Base-by-base conservation (phyloP, 441 rosid species). In the Arabidopsis lyrata region DNA sequence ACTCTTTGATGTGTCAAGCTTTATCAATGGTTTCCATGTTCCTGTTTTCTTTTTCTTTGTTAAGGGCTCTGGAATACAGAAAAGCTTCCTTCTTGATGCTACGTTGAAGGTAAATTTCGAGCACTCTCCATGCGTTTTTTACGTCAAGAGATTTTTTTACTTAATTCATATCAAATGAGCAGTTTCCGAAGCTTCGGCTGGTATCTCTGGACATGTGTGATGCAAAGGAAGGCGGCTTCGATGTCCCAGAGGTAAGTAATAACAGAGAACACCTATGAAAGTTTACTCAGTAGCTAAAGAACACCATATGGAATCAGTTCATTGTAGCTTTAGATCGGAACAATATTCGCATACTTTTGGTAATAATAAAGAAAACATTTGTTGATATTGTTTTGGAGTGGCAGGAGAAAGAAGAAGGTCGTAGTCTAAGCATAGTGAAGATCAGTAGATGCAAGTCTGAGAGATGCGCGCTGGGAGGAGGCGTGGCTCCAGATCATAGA, bases 101-200 rank as follows among this genome's bases (percentile, higher is more conserved):
- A 79, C 84, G 78, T 78, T 83, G 22, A 83, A 82, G 90, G 96
- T 90, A 81, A 72, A 58, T 35, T 48, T 38, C 52, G 22, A 31
- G 6, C 45, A 76, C 62, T 63, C 61, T 63, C 68, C 3, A 6
- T 47, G 6, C 36, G 31, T 5, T 44, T 36, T 5, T 3, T 48
- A 18, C 31, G 3, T 63, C 2, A 69, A 22, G 55, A 63, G 16
- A 68, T 54, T 35, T 50, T 58, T 31, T 36, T 24, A 7, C 36
- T 58, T 13, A 16, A 29, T n/a, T 49, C 13, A 48, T 48, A 45
- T 58, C 10, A 65, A 75, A 52, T 68, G 38, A 18, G 13, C 86
- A 92, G 95, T 55, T 92, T 81, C 92, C 89, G 7, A 77, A 86
- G 90, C 93, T 92, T 32, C 88, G 95, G 29, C 81, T 76, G 42